Evolutionary conservation across 257 asterid genomes (phyloP).

Genomic region (Solanum virginianum): DNA sequence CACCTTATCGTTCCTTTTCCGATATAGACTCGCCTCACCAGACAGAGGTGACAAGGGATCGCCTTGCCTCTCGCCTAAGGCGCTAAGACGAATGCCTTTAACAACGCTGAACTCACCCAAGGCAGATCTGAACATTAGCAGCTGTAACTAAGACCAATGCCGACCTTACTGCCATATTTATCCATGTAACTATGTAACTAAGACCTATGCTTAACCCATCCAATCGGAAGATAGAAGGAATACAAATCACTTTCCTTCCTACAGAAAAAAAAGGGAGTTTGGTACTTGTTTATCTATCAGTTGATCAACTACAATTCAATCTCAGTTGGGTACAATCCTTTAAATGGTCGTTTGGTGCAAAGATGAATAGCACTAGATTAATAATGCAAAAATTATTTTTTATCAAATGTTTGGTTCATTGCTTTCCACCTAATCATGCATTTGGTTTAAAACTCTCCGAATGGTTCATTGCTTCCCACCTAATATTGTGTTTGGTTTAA

Average conservation of each 20-base stretch:
- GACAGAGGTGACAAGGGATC: neutral
- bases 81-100: neutral
- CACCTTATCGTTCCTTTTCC: neutral
- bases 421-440: no score
- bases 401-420: no score
- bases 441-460: no score
- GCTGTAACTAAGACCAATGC: no score
- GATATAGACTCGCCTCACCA: neutral
- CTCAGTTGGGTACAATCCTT: neutral
- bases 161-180: neutral
- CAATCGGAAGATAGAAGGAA: neutral
- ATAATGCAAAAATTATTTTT: no score
- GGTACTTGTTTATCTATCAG: neutral
- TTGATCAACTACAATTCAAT: neutral
- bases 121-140: neutral
- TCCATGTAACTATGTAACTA: neutral
- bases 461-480: no score
- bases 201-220: neutral
- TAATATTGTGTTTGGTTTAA: no score
- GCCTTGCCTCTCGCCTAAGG: neutral
- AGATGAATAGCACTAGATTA: no score
- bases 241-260: neutral
- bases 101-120: neutral
- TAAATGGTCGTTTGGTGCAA: neutral
- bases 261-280: neutral